Conservation (phyloP, 2,329 filamentous ascomycete genomes). For the Hirsutella rhossiliensis region DNA sequence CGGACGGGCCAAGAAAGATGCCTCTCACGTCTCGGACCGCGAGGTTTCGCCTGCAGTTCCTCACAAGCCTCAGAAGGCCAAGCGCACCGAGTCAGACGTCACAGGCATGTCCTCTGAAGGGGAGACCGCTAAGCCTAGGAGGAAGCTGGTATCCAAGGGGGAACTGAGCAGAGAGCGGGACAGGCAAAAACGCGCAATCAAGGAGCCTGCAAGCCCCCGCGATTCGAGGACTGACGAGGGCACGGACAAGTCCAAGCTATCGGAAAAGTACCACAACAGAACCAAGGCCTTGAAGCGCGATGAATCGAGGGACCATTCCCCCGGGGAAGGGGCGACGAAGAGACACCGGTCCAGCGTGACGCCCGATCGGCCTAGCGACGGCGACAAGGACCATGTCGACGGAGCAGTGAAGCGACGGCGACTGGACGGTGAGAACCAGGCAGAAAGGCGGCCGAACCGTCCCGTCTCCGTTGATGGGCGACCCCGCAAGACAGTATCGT, state of each 20-base stretch:
- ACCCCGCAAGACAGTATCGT: constrained; percentile 26
- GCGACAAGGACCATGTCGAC: constrained; percentile 41
- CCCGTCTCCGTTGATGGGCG: constrained; percentile 33
- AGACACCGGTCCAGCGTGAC: constrained; percentile 47
- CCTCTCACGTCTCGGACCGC: constrained; percentile 36
- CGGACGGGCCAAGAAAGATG: constrained; percentile 43
- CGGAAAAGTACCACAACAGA: constrained; percentile 46
- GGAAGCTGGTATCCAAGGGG: constrained; percentile 51
- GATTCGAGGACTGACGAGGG: constrained; percentile 36
- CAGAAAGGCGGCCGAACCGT: constrained; percentile 34
- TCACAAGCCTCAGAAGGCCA: constrained; percentile 37
- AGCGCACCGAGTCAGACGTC: constrained; percentile 41
- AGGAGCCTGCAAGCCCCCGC: constrained; percentile 40
- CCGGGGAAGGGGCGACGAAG: constrained; percentile 42
- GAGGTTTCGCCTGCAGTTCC: constrained; percentile 37
- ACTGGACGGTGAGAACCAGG: constrained; percentile 36
- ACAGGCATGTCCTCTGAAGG: constrained; percentile 42
- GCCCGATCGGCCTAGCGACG: constrained; percentile 38
- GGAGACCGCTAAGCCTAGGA: constrained; percentile 44
- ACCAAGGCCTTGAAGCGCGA: constrained; percentile 50
- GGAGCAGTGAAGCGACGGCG: constrained; percentile 43
- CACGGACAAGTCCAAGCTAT: constrained; percentile 32
- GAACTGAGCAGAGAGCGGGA: constrained; percentile 48
- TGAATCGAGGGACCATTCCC: constrained; percentile 42
- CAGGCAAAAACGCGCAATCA: constrained; percentile 41